Conservation (phyloP, 768 basidiomycete species). For the Tricholomella constricta region DNA sequence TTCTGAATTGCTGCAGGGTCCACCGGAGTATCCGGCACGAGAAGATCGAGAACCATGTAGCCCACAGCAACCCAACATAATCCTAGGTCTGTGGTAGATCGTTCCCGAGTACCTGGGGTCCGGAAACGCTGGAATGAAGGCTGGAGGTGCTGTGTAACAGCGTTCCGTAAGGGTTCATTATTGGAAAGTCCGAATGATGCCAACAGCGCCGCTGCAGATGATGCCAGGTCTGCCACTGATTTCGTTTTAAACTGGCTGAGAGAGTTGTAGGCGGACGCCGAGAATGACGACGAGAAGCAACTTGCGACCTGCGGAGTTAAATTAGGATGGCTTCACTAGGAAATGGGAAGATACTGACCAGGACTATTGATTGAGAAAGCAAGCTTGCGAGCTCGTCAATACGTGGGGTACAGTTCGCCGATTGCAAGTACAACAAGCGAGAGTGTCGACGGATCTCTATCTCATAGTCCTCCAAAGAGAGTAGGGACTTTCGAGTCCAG, state of each 20-base stretch:
- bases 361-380: conserved; percentile 40
- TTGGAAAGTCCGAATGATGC: conserved; percentile 33
- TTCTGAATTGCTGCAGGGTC: conserved; percentile 79
- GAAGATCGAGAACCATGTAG: conserved; percentile 63
- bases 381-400: conserved; percentile 42
- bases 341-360: conserved; percentile 35
- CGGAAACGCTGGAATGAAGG: conserved; percentile 24
- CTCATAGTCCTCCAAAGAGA: conserved; percentile 40
- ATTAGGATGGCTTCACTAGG: neutral
- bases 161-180: conserved; percentile 35
- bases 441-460: conserved; percentile 38
- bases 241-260: conserved; percentile 17
- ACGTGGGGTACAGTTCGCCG: conserved; percentile 38
- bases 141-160: conserved; percentile 31
- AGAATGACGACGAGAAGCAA: conserved; percentile 46
- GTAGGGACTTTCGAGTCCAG: conserved; percentile 39
- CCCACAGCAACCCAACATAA: conserved; percentile 62
- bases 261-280: conserved; percentile 22
- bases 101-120: neutral
- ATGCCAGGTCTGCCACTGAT: conserved; percentile 15
- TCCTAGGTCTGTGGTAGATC: conserved; percentile 25
- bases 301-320: conserved; percentile 36
- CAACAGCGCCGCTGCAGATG: conserved; percentile 27
- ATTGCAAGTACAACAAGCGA: conserved; percentile 39
- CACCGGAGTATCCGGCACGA: conserved; percentile 81